A percentile compares a stretch with the other conserved stretches of the same genome.
These are phyloP conservation scores for Bidens hawaiensis DNA, from an alignment of 140 eudicot genomes.

Conservation along the genomic window DNA sequence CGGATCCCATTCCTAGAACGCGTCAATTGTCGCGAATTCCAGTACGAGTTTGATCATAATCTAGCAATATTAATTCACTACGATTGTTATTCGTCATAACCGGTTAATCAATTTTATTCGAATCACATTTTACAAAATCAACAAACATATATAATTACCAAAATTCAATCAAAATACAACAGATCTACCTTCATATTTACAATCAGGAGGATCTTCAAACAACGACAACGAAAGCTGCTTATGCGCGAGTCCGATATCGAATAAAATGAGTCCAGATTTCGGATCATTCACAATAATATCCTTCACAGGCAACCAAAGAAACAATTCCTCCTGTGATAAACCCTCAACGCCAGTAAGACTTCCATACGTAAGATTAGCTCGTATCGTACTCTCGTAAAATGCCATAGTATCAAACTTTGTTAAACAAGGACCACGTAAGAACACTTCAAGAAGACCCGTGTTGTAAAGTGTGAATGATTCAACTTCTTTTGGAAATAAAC, in stretches of 20 bases:
- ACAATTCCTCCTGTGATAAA: slow-evolving; percentile 62
- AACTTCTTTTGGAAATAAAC: slow-evolving; percentile 64
- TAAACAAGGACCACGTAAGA: slow-evolving; percentile 56
- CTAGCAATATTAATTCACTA: too few relatives aligned
- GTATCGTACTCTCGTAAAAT: slow-evolving; percentile 60
- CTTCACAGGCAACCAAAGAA: slow-evolving; percentile 79
- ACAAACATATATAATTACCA: too few relatives aligned
- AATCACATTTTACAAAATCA: too few relatives aligned
- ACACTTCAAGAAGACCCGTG: slow-evolving; percentile 58
- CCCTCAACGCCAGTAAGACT: slow-evolving; percentile 70
- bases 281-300: slow-evolving; percentile 74
- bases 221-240: slow-evolving; percentile 73
- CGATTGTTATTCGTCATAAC: too few relatives aligned
- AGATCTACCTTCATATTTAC: slow-evolving; percentile 41
- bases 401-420: slow-evolving; percentile 73
- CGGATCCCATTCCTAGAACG: too few relatives aligned
- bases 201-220: slow-evolving; percentile 87
- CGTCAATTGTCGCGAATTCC: too few relatives aligned
- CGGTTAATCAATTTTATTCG: too few relatives aligned
- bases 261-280: slow-evolving; percentile 58
- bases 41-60: too few relatives aligned
- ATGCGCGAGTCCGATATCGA: slow-evolving; percentile 82
- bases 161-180: background rate
- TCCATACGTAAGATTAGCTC: slow-evolving; percentile 71
- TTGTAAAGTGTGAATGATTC: slow-evolving; percentile 48